A percentile compares a stretch with the other conserved stretches of the same genome.
Conservation (phyloP, 306 rosid genomes). For the Chamaecrista fasciculata region DNA sequence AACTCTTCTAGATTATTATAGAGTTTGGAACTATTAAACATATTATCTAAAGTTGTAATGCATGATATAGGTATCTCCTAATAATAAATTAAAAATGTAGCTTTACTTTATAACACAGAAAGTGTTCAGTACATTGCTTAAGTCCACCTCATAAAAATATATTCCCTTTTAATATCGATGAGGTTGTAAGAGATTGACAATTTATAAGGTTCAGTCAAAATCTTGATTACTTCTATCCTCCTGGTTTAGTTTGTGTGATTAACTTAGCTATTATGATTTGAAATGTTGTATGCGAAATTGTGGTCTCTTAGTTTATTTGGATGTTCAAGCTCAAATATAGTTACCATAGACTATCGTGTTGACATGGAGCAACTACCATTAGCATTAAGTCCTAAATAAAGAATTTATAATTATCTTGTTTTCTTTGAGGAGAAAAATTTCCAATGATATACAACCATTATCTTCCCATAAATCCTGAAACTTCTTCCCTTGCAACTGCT, state of each 20-base stretch:
- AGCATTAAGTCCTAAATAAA: background rate
- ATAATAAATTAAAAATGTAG: conserved; percentile 10
- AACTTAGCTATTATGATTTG: background rate
- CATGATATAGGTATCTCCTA: background rate
- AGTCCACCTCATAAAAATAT: background rate
- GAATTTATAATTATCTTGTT: background rate
- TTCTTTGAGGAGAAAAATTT: background rate
- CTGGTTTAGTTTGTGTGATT: background rate
- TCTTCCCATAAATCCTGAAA: background rate
- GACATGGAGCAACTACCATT: background rate
- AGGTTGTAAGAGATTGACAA: background rate
- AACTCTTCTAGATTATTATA: background rate
- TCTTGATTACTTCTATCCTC: background rate
- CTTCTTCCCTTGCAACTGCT: background rate
- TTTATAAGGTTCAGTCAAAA: background rate
- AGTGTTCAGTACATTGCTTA: conserved; percentile 7
- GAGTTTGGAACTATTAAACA: background rate
- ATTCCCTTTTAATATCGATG: background rate
- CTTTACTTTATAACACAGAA: conserved; percentile 3
- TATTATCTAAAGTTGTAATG: conserved; percentile 2
- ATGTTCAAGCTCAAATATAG: background rate
- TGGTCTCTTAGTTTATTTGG: background rate
- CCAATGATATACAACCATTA: background rate
- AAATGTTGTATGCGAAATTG: background rate
- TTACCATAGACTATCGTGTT: background rate